phyloP scores from a whole-genome alignment of 306 rosid species.

The Adenanthera pavonina region DNA sequence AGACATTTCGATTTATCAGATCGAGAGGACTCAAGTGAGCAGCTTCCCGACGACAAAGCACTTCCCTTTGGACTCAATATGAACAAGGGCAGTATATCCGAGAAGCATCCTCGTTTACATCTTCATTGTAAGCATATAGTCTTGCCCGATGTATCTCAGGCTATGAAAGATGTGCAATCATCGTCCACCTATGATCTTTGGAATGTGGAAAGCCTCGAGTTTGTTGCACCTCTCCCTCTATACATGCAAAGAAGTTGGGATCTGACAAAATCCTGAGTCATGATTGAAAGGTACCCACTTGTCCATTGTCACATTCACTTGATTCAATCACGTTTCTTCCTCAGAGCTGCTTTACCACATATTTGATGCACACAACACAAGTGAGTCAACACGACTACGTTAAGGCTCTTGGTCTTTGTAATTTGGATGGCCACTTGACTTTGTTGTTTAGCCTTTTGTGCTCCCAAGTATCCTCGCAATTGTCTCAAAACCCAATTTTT shows the following conservation, averaged over 20 bases:
- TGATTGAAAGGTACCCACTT: conserved; percentile 3
- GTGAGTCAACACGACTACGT: background rate
- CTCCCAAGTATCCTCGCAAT: background rate
- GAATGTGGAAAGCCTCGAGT: conserved; percentile 57
- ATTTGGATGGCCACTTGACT: background rate
- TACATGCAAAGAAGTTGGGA: conserved; percentile 95
- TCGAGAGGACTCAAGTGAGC: conserved; percentile 49
- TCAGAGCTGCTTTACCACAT: background rate
- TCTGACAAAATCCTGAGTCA: conserved; percentile 51
- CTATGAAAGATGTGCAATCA: conserved; percentile 57
- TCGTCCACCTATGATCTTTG: conserved; percentile 62
- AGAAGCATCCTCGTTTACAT: conserved; percentile 71
- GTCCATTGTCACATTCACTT: background rate
- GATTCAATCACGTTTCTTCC: conserved; percentile 22
- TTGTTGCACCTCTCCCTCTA: conserved; percentile 73
- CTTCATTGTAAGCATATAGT: conserved; percentile 86
- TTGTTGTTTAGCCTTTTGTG: background rate
- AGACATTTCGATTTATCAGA: conserved; percentile 48
- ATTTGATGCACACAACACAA: conserved; percentile 1
- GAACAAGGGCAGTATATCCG: conserved; percentile 71
- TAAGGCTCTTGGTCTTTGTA: background rate
- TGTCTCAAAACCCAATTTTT: background rate
- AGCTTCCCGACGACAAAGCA: conserved; percentile 46
- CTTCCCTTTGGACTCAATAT: conserved; percentile 79
- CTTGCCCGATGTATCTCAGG: conserved; percentile 72